A percentile compares a stretch with the other conserved stretches of the same genome.
Conservation (phyloP, 305 asterid species). For the Ajuga reptans region DNA sequence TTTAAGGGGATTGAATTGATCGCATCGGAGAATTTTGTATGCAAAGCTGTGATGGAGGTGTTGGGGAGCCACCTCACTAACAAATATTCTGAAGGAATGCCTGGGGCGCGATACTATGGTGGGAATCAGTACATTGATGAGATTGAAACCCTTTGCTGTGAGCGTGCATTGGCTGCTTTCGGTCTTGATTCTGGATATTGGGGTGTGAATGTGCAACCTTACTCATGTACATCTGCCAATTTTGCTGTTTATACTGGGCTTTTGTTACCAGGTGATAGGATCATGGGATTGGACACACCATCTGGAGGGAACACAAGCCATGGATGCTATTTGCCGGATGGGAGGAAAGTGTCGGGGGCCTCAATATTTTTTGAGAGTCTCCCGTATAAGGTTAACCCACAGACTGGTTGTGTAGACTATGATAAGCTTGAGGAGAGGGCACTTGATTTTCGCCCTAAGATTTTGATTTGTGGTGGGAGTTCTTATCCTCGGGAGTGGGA, state of each 20-base stretch:
- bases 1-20: constrained; percentile 70
- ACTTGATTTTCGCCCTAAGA: constrained; percentile 73
- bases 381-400: constrained; percentile 66
- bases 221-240: constrained; percentile 73
- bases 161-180: constrained; percentile 64
- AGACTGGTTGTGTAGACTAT: constrained; percentile 67
- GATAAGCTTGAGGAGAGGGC: constrained; percentile 83
- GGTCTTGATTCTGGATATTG: constrained; percentile 54
- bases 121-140: constrained; percentile 79
- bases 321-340: constrained; percentile 67
- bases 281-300: constrained; percentile 80
- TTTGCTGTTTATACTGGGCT: constrained; percentile 71
- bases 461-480: constrained; percentile 87
- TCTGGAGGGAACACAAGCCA: constrained; percentile 84
- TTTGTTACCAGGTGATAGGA: constrained; percentile 67
- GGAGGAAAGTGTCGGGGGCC: constrained; percentile 70
- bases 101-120: constrained; percentile 73
- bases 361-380: constrained; percentile 75
- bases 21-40: constrained; percentile 80
- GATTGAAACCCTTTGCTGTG: constrained; percentile 62
- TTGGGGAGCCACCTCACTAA: constrained; percentile 78
- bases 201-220: constrained; percentile 88
- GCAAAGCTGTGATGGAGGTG: constrained; percentile 81
- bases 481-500: constrained; percentile 91
- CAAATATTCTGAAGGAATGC: constrained; percentile 76